Evolutionary conservation across 2,329 filamentous ascomycete species (phyloP), one percentile per base, ranked within the genome.

Genomic region (Ascochyta viciae-villosae): DNA sequence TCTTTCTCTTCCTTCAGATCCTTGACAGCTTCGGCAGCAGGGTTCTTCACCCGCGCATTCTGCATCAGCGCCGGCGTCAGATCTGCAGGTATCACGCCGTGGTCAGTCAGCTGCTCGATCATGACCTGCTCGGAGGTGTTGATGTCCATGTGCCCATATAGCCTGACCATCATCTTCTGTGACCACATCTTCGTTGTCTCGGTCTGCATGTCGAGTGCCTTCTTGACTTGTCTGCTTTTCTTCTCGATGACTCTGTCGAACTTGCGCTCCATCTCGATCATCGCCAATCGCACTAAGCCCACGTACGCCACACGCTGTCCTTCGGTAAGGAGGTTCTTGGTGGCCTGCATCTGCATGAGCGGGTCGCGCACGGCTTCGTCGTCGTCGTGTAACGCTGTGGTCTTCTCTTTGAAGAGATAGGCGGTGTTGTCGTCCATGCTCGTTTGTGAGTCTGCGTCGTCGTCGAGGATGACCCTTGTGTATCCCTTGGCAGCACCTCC

Each of bases 121-220:
- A 99, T 99, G 74, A 99, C 82, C 80, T 99, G 95, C 77, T 99
- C 95, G 13, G 86, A 88, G 22, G 89, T 82, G 70, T 88, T 92
- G 68, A 99, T 96, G 57, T 99, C 95, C 95, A 99, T 99, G 76
- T 99, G 95, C 12, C 87, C 81, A 74, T 98, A 99, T 12, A 99
- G 76, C 23, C 94, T 87, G 57, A 97, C 87, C 93, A 99, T 99
- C 84, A 96, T 96, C 79, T 96, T 96, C 75, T 99, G 95, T 53
- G 90, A 88, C 94, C 94, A 99, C 90, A 97, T 97, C 76, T 89
- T 89, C 79, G 91, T 89, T 33, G 88, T 85, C 74, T 97, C 95
- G 10, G 87, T 80, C 0, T 90, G 86, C 58, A 89, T 79, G 27
- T 85, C 82, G 10, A 92, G 74, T 39, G 87, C 80, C 74, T 94